Percentiles rank a stretch among this genome's conserved stretches.
Evolutionary conservation across 2,329 filamentous ascomycete species (phyloP).

Genomic region (Lachnellula cervina): DNA sequence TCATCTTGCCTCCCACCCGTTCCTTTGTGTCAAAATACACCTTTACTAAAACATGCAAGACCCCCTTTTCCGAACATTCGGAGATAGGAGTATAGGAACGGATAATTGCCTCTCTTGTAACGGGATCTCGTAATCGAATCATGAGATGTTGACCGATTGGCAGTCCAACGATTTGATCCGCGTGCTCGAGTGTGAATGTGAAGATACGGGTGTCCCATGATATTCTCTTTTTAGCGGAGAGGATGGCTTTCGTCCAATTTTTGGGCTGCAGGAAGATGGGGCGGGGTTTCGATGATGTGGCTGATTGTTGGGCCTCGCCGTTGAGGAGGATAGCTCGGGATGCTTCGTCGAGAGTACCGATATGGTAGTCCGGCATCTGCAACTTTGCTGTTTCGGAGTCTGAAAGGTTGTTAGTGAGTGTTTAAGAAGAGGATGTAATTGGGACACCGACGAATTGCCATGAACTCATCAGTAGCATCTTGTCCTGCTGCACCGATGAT

Average conservation of each 20-base stretch:
- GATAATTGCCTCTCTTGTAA: constrained; percentile 67
- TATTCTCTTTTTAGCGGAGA: constrained; percentile 63
- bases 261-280: constrained; percentile 67
- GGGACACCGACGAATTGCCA: constrained; percentile 74
- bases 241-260: constrained; percentile 66
- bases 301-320: constrained; percentile 34
- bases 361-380: constrained; percentile 84
- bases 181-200: constrained; percentile 71
- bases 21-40: constrained; percentile 63
- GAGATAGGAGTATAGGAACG: constrained; percentile 85
- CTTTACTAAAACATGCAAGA: constrained; percentile 74
- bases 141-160: constrained; percentile 85
- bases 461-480: constrained; percentile 82
- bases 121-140: constrained; percentile 72
- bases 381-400: constrained; percentile 87
- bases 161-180: constrained; percentile 65
- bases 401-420: constrained; percentile 37
- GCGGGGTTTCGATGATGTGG: constrained; percentile 38
- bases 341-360: constrained; percentile 66
- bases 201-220: constrained; percentile 80
- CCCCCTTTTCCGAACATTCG: constrained; percentile 54
- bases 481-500: constrained; percentile 78
- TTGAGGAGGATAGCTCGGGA: constrained; percentile 50
- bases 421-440: background rate
- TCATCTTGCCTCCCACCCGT: constrained; percentile 72